Conservation (phyloP, 1,139 yeast species). For the Blastobotrys persicus region DNA sequence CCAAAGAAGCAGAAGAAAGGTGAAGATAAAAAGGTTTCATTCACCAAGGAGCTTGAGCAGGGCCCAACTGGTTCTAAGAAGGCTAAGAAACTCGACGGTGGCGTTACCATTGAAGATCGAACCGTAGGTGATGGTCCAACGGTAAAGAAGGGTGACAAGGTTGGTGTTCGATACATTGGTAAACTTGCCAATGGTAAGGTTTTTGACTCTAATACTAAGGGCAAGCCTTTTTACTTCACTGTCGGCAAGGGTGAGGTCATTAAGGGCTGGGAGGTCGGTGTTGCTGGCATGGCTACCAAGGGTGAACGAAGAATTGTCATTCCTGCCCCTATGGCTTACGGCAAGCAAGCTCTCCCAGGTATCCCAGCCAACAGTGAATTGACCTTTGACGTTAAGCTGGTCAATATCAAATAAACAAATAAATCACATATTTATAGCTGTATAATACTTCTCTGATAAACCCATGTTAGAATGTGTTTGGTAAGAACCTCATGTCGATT, state of each 20-base stretch:
- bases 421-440: constrained; percentile 10
- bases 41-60: constrained; percentile 86
- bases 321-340: constrained; percentile 96
- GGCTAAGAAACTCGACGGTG: constrained; percentile 84
- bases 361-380: constrained; percentile 96
- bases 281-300: constrained; percentile 97
- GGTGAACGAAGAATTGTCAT: constrained; percentile 98
- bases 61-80: constrained; percentile 59
- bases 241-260: constrained; percentile 98
- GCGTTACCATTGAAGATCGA: constrained; percentile 91
- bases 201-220: constrained; percentile 94
- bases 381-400: constrained; percentile 92
- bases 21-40: constrained; percentile 73
- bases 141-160: constrained; percentile 87
- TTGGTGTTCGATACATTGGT: constrained; percentile 97
- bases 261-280: constrained; percentile 98
- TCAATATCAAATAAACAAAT: constrained; percentile 73
- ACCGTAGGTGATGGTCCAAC: constrained; percentile 81
- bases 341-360: constrained; percentile 91
- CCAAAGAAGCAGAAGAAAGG: constrained; percentile 42
- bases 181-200: constrained; percentile 94
- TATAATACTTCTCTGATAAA: neutral
- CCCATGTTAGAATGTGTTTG: neutral
- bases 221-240: constrained; percentile 89
- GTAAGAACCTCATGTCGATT: no score